A percentile compares a stretch with the other conserved stretches of the same genome.
phyloP scores from a whole-genome alignment of 768 basidiomycete species.

The Panaeolus cyanescens region DNA sequence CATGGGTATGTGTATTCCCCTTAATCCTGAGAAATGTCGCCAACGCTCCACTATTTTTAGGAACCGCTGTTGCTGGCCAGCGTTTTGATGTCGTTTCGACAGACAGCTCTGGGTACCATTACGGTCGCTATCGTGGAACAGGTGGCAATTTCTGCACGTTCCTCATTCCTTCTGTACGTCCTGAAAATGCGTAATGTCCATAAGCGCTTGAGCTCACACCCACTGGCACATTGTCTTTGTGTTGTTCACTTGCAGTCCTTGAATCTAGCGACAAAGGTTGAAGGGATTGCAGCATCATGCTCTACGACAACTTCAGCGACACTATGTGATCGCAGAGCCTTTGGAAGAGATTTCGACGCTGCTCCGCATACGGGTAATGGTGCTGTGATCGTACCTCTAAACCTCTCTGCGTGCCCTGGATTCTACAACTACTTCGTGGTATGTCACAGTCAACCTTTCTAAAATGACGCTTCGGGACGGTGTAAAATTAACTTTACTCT shows the following conservation, averaged over 20 bases:
- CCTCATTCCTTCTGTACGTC: conserved; percentile 20
- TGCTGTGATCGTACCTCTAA: conserved; percentile 21
- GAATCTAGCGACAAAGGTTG: background rate
- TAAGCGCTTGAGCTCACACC: too few relatives aligned
- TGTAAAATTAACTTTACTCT: background rate
- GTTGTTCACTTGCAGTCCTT: background rate
- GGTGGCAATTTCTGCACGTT: conserved; percentile 26
- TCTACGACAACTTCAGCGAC: conserved; percentile 15
- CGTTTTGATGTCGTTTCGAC: conserved; percentile 23
- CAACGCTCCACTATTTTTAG: background rate
- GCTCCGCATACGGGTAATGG: conserved; percentile 26
- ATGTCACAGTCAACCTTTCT: conserved; percentile 5
- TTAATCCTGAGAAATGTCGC: background rate
- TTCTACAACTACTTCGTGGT: conserved; percentile 29
- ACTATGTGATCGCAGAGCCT: conserved; percentile 22
- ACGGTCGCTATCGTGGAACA: conserved; percentile 26
- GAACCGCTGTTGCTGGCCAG: conserved; percentile 21
- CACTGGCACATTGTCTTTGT: background rate
- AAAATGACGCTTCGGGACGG: background rate
- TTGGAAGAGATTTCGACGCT: conserved; percentile 26
- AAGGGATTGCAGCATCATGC: conserved; percentile 13
- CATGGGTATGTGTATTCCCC: conserved; percentile 15
- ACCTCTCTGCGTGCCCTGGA: conserved; percentile 22
- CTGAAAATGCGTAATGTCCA: too few relatives aligned
- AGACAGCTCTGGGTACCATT: conserved; percentile 20